phyloP scores from a whole-genome alignment of 2,329 filamentous ascomycete species.

The Magnaporthiopsis poae region DNA sequence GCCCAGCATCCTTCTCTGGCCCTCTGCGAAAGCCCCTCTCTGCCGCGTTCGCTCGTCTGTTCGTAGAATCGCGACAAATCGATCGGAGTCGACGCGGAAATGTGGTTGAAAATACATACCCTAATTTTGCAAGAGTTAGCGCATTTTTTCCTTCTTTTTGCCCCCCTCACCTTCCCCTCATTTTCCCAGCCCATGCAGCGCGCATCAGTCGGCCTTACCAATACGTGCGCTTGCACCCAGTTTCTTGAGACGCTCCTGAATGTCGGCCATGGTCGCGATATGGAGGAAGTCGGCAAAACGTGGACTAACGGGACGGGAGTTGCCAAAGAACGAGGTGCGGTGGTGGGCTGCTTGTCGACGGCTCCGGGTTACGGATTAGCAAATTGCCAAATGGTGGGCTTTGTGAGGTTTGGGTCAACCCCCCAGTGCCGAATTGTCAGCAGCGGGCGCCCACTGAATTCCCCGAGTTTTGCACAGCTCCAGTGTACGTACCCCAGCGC shows the following conservation, averaged over 20 bases:
- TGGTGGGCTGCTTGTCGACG: not conserved
- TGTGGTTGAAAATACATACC: no score
- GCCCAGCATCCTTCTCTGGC: no score
- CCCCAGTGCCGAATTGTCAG: not conserved
- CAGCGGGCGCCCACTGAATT: not conserved
- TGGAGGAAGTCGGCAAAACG: not conserved
- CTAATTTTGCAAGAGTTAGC: no score
- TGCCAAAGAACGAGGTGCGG: no score
- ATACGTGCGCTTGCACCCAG: slow-evolving; percentile 48
- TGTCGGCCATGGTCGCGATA: slow-evolving; percentile 37
- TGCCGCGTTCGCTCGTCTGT: no score
- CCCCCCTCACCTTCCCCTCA: no score
- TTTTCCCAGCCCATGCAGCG: no score
- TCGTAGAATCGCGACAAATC: no score
- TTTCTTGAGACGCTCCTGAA: slow-evolving; percentile 53
- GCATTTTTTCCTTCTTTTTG: no score
- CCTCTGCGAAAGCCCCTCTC: no score
- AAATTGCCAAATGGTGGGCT: not conserved
- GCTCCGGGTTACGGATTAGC: not conserved
- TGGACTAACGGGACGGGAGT: no score
- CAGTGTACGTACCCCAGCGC: not conserved
- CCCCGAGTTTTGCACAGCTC: not conserved
- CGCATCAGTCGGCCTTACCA: slow-evolving; percentile 37
- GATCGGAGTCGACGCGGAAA: no score
- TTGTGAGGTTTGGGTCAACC: not conserved